phyloP scores from a whole-genome alignment of 2,329 filamentous ascomycete genomes.

The Raffaelea deltoideospora region DNA sequence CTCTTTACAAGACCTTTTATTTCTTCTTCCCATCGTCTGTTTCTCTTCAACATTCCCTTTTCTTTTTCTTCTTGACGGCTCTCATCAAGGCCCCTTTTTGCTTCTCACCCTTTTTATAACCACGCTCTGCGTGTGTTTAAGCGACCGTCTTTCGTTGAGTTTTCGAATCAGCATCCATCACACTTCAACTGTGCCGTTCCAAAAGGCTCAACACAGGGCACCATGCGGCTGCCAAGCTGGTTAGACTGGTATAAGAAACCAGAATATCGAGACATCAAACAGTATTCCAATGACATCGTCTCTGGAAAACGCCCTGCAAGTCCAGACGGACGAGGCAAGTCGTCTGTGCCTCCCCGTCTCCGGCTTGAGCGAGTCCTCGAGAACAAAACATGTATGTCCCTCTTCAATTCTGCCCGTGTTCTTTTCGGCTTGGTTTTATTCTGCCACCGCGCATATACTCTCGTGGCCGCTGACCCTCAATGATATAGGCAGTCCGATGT shows the following conservation, averaged over 20 bases:
- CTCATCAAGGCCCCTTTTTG: too few species aligned
- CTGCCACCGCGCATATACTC: too few species aligned
- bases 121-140: too few species aligned
- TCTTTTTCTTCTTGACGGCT: too few species aligned
- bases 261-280: constrained; percentile 30
- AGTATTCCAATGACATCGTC: constrained; percentile 23
- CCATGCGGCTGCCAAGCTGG: constrained; percentile 19
- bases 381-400: constrained; percentile 30
- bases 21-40: too few species aligned
- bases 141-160: background rate
- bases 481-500: constrained; percentile 27
- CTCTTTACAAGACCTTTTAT: too few species aligned
- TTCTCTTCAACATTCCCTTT: too few species aligned
- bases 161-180: too few species aligned
- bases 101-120: too few species aligned
- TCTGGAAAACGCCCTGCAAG: constrained; percentile 20
- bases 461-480: too few species aligned
- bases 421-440: background rate
- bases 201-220: too few species aligned
- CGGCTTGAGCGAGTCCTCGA: constrained; percentile 28
- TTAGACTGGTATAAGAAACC: constrained; percentile 33
- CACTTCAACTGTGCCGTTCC: too few species aligned
- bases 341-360: constrained; percentile 22
- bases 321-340: constrained; percentile 20
- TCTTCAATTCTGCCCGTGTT: background rate